Conservation (phyloP, 768 basidiomycete genomes). For the Peribolospora kevripleyi region DNA sequence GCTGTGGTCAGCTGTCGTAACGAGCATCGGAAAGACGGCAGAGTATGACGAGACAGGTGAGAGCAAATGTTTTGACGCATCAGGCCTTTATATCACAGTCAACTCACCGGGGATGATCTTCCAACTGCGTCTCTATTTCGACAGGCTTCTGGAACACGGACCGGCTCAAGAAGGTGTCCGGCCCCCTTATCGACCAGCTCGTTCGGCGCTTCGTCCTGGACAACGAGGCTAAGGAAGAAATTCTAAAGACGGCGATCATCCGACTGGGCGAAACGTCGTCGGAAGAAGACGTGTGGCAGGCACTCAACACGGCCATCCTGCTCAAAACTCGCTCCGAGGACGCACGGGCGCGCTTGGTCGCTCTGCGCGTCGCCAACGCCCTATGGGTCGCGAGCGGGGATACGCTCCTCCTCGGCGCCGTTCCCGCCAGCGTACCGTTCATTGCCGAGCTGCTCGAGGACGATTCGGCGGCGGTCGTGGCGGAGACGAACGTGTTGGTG, state of each 20-base stretch:
- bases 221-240: slow-evolving; percentile 24
- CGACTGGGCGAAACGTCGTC: slow-evolving; percentile 14
- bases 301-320: slow-evolving; percentile 54
- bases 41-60: slow-evolving; percentile 55
- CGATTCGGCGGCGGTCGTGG: slow-evolving; percentile 10
- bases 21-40: slow-evolving; percentile 43
- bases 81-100: too few species aligned
- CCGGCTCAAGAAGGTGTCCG: slow-evolving; percentile 30
- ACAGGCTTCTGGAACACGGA: slow-evolving; percentile 77
- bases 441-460: slow-evolving; percentile 12
- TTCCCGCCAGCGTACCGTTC: slow-evolving; percentile 12
- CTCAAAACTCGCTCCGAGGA: slow-evolving; percentile 79
- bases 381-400: slow-evolving; percentile 32
- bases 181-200: slow-evolving; percentile 16
- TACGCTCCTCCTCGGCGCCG: slow-evolving; percentile 7
- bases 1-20: slow-evolving; percentile 41
- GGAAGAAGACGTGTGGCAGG: slow-evolving; percentile 42
- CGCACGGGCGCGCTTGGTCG: slow-evolving; percentile 38
- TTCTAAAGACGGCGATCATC: slow-evolving; percentile 15
- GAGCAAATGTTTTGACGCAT: slow-evolving; percentile 13
- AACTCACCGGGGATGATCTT: background rate
- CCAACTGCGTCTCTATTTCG: background rate
- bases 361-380: slow-evolving; percentile 40
- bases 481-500: slow-evolving; percentile 9
- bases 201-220: slow-evolving; percentile 39